phyloP scores from a whole-genome alignment of 768 basidiomycete genomes.

The Collybiopsis confluens region DNA sequence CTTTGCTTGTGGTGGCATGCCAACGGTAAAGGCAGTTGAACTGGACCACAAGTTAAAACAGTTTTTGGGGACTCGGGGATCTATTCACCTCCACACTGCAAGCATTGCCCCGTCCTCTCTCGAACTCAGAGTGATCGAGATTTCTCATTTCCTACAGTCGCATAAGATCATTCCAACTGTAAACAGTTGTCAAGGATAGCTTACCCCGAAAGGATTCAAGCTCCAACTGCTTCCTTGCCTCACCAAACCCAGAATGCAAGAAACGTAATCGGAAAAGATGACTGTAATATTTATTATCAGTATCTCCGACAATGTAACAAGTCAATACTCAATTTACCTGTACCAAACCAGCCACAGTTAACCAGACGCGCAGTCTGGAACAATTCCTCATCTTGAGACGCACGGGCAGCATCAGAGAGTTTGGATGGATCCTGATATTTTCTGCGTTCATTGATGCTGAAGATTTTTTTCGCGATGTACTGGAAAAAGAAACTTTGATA shows the following conservation, averaged over 20 bases:
- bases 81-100: slow-evolving; percentile 72
- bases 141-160: slow-evolving; percentile 57
- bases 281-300: no score
- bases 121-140: slow-evolving; percentile 60
- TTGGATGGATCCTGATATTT: slow-evolving; percentile 53
- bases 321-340: no score
- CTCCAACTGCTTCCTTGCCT: slow-evolving; percentile 75
- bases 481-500: slow-evolving; percentile 21
- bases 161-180: not conserved
- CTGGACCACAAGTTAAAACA: no score
- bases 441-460: slow-evolving; percentile 78
- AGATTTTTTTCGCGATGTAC: slow-evolving; percentile 75
- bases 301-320: no score
- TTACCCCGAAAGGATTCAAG: slow-evolving; percentile 66
- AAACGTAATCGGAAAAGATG: slow-evolving; percentile 84
- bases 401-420: slow-evolving; percentile 34
- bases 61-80: no score
- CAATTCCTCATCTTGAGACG: slow-evolving; percentile 68
- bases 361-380: slow-evolving; percentile 78
- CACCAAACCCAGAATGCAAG: slow-evolving; percentile 73
- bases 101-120: slow-evolving; percentile 76
- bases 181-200: slow-evolving; percentile 14
- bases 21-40: slow-evolving; percentile 84
- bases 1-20: slow-evolving; percentile 75
- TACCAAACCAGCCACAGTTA: slow-evolving; percentile 79